These are phyloP conservation scores for Styphnolobium japonicum DNA, from an alignment of 306 rosid species.

Conservation along the genomic window DNA sequence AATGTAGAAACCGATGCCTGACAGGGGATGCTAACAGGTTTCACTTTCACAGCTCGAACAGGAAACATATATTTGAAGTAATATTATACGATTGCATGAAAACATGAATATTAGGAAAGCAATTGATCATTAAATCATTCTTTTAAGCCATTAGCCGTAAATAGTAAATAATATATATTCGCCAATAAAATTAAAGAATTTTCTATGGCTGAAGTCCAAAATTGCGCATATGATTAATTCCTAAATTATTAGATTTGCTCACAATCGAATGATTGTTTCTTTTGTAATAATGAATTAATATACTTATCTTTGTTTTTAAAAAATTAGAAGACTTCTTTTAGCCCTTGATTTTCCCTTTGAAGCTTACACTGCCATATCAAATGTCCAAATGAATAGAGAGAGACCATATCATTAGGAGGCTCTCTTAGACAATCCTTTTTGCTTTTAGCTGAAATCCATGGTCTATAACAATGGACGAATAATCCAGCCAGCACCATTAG, in stretches of 20 bases:
- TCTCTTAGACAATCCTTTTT: background rate
- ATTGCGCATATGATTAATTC: background rate
- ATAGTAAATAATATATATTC: background rate
- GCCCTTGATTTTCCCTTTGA: background rate
- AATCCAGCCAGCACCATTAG: conserved; percentile 9
- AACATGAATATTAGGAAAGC: background rate
- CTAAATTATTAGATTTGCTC: background rate
- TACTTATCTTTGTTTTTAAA: background rate
- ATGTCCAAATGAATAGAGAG: background rate
- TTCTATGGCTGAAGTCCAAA: background rate
- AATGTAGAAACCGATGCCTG: background rate
- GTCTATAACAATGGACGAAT: background rate
- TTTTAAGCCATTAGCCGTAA: background rate
- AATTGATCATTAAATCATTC: background rate
- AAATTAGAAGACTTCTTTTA: background rate
- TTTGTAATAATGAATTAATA: background rate
- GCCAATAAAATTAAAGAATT: background rate
- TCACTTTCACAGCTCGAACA: background rate
- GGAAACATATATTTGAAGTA: background rate
- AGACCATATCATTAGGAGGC: background rate
- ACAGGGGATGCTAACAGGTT: background rate
- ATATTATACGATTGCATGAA: background rate
- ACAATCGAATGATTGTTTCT: background rate
- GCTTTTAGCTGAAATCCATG: conserved; percentile 13
- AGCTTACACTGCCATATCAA: background rate